Conservation (phyloP, 345 rosid genomes). For the Ceriops tagal region DNA sequence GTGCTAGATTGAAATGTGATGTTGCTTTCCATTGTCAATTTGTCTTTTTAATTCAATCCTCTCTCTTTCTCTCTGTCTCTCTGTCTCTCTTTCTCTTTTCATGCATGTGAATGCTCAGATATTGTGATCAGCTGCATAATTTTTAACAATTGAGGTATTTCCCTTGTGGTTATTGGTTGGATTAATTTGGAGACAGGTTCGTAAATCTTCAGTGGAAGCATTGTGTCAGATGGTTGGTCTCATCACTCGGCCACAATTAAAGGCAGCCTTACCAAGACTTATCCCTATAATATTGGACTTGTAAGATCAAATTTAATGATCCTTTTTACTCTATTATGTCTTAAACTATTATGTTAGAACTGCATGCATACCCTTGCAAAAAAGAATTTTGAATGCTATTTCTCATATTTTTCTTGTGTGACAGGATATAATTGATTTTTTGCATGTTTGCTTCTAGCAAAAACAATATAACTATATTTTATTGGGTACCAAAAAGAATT, state of each 20-base stretch:
- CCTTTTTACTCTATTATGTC: not conserved
- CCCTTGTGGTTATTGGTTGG: not conserved
- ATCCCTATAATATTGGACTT: conserved; percentile 83
- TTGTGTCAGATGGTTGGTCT: conserved; percentile 98
- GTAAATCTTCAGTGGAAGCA: conserved; percentile 84
- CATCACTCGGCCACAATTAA: conserved; percentile 70
- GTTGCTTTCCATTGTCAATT: too few relatives aligned
- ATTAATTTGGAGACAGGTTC: conserved; percentile 53
- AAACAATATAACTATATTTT: not conserved
- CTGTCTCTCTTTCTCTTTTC: too few relatives aligned
- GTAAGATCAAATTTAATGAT: conserved; percentile 44
- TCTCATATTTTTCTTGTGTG: too few relatives aligned
- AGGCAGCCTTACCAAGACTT: conserved; percentile 88
- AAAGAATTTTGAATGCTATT: not conserved
- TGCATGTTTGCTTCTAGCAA: too few relatives aligned
- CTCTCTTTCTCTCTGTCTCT: too few relatives aligned
- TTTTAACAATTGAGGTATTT: too few relatives aligned
- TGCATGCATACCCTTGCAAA: not conserved
- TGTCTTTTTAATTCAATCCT: too few relatives aligned
- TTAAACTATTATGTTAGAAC: not conserved
- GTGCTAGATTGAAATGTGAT: too few relatives aligned
- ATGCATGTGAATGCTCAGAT: too few relatives aligned
- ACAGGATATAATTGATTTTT: too few relatives aligned
- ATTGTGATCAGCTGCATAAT: too few relatives aligned
- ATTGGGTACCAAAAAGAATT: conserved; percentile 5